Evolutionary conservation across 345 rosid species (phyloP).

Genomic region (Eucalyptus grandis): DNA sequence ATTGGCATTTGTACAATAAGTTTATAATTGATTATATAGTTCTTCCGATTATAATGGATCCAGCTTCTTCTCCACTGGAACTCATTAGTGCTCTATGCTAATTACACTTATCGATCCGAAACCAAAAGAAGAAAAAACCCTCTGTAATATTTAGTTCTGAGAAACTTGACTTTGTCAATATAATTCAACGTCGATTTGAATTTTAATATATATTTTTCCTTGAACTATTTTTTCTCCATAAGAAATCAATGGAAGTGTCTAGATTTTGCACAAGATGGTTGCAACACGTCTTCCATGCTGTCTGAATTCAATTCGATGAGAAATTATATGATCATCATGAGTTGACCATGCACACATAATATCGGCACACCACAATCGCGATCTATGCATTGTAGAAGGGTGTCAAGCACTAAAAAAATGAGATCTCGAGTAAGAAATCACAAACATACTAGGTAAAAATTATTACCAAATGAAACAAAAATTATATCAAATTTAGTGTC

Average conservation of each 20-base stretch:
- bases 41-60: not conserved
- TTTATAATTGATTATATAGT: no score
- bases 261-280: not conserved
- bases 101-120: not conserved
- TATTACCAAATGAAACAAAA: not conserved
- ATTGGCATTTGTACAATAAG: no score
- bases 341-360: no score
- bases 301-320: no score
- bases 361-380: no score
- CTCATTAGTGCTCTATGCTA: not conserved
- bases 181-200: not conserved
- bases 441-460: not conserved
- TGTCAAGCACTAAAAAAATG: not conserved
- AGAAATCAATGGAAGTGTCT: not conserved
- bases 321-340: no score
- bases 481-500: not conserved
- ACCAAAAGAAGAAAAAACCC: not conserved
- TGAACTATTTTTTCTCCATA: not conserved
- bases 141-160: no score
- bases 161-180: not conserved
- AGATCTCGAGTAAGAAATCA: not conserved
- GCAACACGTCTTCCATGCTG: no score
- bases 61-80: not conserved
- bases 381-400: not conserved
- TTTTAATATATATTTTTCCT: no score